Evolutionary conservation across 495 filamentous ascomycete genomes (phyloP), one percentile per base, ranked within the genome.

Genomic region (Articulospora tetracladia): DNA sequence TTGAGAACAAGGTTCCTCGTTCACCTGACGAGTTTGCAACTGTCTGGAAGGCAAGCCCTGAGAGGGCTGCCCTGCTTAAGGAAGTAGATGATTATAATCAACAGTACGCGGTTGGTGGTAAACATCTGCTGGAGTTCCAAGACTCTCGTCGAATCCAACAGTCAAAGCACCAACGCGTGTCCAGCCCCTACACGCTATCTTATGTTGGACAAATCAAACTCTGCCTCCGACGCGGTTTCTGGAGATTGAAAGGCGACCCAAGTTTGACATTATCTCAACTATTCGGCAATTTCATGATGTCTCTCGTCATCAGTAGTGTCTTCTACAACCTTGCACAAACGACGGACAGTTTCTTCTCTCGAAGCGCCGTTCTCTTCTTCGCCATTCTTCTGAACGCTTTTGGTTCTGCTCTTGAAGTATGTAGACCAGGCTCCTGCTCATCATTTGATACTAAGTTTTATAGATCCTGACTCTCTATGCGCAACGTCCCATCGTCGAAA

Each of bases 321-420:
- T 97, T 95, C 75, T 93, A 86, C 74, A 86, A 94, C 64, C 68
- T 93, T 17, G 70, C 76, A 20, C 63, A 72, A 2, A 78, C 77
- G 13, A 89, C 91, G 0, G 67, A 69, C 28, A 88, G 83, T 69
- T 96, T 95, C 77, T 97, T 85, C 53, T 50, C 41, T 1, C 74
- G 82, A 17, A 81, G 79, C 48, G 81, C 78, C 60, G 70, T 76
- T 49, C 57, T 76, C 32, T 94, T 94, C 72, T 90, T 90, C 67
- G 81, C 88, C 46, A 72, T 94, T 17, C 72, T 96, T n/a, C 92
- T 93, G 75, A 93, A 93, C 65, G 81, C 89, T 30, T 78, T 94
- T 34, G 77, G 93, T 23, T 86, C 91, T 19, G 68, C 94, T 20
- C 82, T 88, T 15, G 91, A 94, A 76, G 77, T 20, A 90, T 92